Conservation (phyloP, 2,329 filamentous ascomycete species). For the Dissoconium aciculare region DNA sequence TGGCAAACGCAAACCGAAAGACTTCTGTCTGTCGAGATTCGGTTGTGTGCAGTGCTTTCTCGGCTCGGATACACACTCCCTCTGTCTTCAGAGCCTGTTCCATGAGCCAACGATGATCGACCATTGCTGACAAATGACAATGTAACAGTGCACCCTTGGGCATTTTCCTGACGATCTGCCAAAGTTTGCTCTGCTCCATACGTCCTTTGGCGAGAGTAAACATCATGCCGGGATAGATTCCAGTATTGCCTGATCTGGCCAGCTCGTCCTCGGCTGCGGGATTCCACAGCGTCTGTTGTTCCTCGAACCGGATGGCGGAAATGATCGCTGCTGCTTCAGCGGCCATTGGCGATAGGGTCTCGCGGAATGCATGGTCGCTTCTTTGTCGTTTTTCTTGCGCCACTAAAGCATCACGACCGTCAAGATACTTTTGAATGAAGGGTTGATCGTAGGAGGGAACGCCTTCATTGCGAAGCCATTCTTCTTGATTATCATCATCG, state of each 20-base stretch:
- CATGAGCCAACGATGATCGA: slow-evolving; percentile 70
- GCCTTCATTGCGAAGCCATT: slow-evolving; percentile 29
- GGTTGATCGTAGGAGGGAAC: slow-evolving; percentile 42
- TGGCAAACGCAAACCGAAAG: slow-evolving; percentile 45
- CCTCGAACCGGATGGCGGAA: slow-evolving; percentile 60
- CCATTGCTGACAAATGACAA: slow-evolving; percentile 81
- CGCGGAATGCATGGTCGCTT: slow-evolving; percentile 58
- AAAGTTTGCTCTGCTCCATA: slow-evolving; percentile 73
- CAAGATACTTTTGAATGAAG: slow-evolving; percentile 69
- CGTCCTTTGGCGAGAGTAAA: slow-evolving; percentile 72
- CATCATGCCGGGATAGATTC: slow-evolving; percentile 81
- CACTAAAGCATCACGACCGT: slow-evolving; percentile 61
- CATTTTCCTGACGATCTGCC: slow-evolving; percentile 71
- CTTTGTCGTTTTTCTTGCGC: slow-evolving; percentile 67
- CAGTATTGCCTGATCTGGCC: slow-evolving; percentile 44
- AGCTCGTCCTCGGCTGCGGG: slow-evolving; percentile 54
- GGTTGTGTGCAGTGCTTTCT: slow-evolving; percentile 40
- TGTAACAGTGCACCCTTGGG: slow-evolving; percentile 80
- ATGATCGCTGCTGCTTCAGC: slow-evolving; percentile 66
- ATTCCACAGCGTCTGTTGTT: slow-evolving; percentile 65
- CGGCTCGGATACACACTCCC: slow-evolving; percentile 56
- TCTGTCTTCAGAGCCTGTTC: slow-evolving; percentile 54
- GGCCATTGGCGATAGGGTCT: slow-evolving; percentile 64
- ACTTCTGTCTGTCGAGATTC: slow-evolving; percentile 38
- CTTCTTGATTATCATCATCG: slow-evolving; percentile 19